Conservation (phyloP, 352 stramenopile species). For the Phytophthora colocasiae region DNA sequence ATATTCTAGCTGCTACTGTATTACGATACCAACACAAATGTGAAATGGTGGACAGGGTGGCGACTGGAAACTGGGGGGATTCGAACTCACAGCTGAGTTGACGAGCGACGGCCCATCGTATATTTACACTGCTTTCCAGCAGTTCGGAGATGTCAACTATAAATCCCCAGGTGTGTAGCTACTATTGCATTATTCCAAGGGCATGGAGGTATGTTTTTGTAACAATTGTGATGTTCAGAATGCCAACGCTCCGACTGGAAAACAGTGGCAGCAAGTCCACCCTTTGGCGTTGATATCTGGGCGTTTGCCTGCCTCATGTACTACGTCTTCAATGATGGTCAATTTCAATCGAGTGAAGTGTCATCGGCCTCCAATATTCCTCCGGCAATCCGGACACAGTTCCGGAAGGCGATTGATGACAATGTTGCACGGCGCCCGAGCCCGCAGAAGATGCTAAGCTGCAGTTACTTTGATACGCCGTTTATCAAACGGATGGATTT, state of each 20-base stretch:
- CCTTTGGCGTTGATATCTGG: conserved; percentile 77
- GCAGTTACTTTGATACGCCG: conserved; percentile 92
- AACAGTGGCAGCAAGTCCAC: conserved; percentile 52
- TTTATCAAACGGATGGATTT: conserved; percentile 95
- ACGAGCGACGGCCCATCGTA: conserved; percentile 82
- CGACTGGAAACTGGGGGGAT: conserved; percentile 96
- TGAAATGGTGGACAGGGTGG: conserved; percentile 58
- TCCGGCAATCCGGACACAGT: conserved; percentile 67
- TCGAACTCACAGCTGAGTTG: conserved; percentile 91
- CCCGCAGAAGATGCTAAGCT: conserved; percentile 89
- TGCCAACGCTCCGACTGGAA: conserved; percentile 84
- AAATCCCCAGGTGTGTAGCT: conserved; percentile 73
- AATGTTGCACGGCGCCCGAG: conserved; percentile 69
- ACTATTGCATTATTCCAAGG: conserved; percentile 13
- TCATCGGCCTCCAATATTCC: conserved; percentile 71
- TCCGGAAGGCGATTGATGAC: conserved; percentile 85
- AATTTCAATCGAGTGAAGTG: conserved; percentile 66
- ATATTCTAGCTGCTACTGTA: background rate
- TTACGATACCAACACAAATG: background rate
- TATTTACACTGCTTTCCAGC: conserved; percentile 81
- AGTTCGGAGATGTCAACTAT: conserved; percentile 87
- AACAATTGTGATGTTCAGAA: conserved; percentile 53
- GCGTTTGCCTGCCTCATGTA: conserved; percentile 82
- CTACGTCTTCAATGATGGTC: conserved; percentile 81
- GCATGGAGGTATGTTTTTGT: conserved; percentile 12